phyloP scores from a whole-genome alignment of 257 asterid species.

The Rehmannia glutinosa region DNA sequence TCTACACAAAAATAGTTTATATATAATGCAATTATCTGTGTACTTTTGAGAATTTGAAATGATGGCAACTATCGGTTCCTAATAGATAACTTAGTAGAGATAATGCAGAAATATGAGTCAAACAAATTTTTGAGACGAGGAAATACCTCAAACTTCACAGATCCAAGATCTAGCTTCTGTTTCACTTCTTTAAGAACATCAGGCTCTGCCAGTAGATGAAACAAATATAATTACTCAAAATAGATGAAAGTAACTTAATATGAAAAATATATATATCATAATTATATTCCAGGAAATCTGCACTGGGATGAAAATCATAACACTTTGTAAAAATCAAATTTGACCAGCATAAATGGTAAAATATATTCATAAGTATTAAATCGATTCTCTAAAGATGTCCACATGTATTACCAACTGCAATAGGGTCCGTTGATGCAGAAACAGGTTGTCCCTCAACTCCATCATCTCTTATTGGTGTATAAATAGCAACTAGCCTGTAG shows the following conservation, averaged over 20 bases:
- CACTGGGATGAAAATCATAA: too few species aligned
- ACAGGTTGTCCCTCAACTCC: constrained; percentile 92
- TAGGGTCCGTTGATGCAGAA: constrained; percentile 92
- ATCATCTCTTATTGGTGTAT: constrained; percentile 91
- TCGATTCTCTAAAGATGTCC: neutral
- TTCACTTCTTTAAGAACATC: constrained; percentile 93
- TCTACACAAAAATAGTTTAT: too few species aligned
- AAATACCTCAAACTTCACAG: constrained; percentile 86
- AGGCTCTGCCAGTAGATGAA: constrained; percentile 63
- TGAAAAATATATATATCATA: too few species aligned
- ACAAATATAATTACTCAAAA: neutral
- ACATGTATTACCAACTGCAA: constrained; percentile 70
- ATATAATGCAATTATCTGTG: too few species aligned
- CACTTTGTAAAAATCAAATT: too few species aligned
- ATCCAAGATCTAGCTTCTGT: constrained; percentile 86
- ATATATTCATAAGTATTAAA: too few species aligned
- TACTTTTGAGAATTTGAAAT: too few species aligned
- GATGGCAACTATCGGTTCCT: neutral
- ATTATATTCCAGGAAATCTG: too few species aligned
- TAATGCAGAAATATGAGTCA: too few species aligned
- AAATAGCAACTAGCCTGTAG: constrained; percentile 85
- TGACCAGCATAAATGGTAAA: too few species aligned
- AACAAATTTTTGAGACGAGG: too few species aligned
- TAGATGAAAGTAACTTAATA: neutral
- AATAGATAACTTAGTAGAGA: too few species aligned